Percentiles rank a stretch among this genome's conserved stretches.
These are phyloP conservation scores for sunflower (Helianthus annuus) DNA, from an alignment of 129 eudicot species.

Conservation along the genomic window HanXRQr2.0-SUNRISE NC_035436.2:183386331-183386830, in stretches of 20 bases:
- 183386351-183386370: too few species aligned
- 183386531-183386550: too few species aligned
- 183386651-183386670: conserved; percentile 86
- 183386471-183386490: too few species aligned
- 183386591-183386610: conserved; percentile 68
- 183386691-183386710: background rate
- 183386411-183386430: too few species aligned
- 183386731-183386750: background rate
- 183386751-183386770: background rate
- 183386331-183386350: too few species aligned
- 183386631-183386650: conserved; percentile 71
- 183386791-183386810: conserved; percentile 33
- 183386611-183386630: conserved; percentile 71
- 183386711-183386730: too few species aligned
- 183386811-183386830: conserved; percentile 62
- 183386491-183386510: too few species aligned
- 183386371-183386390: too few species aligned
- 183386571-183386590: background rate
- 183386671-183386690: conserved; percentile 73
- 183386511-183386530: too few species aligned
- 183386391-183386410: too few species aligned
- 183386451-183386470: too few species aligned
- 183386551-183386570: background rate
- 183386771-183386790: background rate
- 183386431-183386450: too few species aligned